Evolutionary conservation across 768 basidiomycete genomes (phyloP).

Genomic region (Trametes cubensis): DNA sequence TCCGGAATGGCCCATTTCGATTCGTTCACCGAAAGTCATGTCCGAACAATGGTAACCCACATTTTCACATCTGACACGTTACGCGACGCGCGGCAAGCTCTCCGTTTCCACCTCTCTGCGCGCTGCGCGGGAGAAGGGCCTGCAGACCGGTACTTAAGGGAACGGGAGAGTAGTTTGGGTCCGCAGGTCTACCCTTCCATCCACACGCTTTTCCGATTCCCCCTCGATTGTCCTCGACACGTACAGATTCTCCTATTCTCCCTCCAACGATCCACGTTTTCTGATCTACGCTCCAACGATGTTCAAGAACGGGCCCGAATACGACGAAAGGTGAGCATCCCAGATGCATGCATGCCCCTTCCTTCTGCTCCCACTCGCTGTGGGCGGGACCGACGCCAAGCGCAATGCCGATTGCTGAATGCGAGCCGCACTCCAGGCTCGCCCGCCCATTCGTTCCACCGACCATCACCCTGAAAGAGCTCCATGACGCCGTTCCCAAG

Average conservation of each 20-base stretch:
- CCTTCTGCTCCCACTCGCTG: neutral
- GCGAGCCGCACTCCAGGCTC: constrained; percentile 34
- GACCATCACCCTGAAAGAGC: constrained; percentile 50
- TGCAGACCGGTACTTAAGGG: constrained; percentile 16
- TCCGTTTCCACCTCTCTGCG: constrained; percentile 8
- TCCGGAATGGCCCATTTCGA: constrained; percentile 22
- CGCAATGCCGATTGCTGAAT: neutral
- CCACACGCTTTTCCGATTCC: constrained; percentile 11
- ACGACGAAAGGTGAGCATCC: constrained; percentile 29
- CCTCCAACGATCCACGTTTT: constrained; percentile 12
- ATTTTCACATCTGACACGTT: constrained; percentile 21
- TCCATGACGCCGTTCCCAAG: constrained; percentile 60
- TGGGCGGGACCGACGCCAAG: too few species aligned
- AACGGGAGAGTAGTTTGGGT: neutral
- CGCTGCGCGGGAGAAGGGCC: constrained; percentile 20
- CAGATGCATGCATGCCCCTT: neutral
- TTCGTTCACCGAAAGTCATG: constrained; percentile 24
- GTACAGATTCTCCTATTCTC: constrained; percentile 13
- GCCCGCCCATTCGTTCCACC: constrained; percentile 53
- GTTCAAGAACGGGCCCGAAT: constrained; percentile 34
- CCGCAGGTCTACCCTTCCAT: constrained; percentile 16
- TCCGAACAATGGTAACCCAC: constrained; percentile 14
- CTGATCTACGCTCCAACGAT: constrained; percentile 18
- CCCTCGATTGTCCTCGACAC: constrained; percentile 6
- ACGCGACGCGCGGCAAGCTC: constrained; percentile 21